phyloP scores from a whole-genome alignment of 2,329 filamentous ascomycete genomes.

The Stenocarpella maydis region DNA sequence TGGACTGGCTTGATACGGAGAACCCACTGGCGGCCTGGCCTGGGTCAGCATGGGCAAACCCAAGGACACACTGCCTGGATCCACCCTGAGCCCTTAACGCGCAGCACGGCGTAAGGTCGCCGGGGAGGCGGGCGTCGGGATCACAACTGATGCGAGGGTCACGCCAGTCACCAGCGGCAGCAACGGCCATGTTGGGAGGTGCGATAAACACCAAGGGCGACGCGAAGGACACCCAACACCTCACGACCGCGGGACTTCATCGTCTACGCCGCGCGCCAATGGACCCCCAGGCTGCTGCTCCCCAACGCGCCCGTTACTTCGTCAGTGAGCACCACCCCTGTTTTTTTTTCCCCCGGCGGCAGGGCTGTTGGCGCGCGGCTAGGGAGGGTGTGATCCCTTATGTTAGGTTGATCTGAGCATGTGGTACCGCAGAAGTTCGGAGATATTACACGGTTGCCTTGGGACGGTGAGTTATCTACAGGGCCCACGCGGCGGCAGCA shows the following conservation, averaged over 20 bases:
- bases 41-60: slow-evolving; percentile 55
- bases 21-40: slow-evolving; percentile 53
- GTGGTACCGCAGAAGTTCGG: too few relatives aligned
- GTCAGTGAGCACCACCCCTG: slow-evolving; percentile 70
- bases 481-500: too few relatives aligned
- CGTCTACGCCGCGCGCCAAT: slow-evolving; percentile 54
- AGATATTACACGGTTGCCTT: too few relatives aligned
- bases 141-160: slow-evolving; percentile 49
- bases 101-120: slow-evolving; percentile 74
- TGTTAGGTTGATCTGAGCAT: slow-evolving; percentile 47
- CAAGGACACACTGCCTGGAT: slow-evolving; percentile 76
- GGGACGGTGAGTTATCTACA: too few relatives aligned
- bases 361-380: slow-evolving; percentile 63
- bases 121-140: slow-evolving; percentile 65
- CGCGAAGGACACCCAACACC: slow-evolving; percentile 36
- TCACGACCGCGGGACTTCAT: slow-evolving; percentile 44
- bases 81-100: slow-evolving; percentile 80
- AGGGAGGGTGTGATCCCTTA: slow-evolving; percentile 62
- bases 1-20: slow-evolving; percentile 73
- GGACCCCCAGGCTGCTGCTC: slow-evolving; percentile 54
- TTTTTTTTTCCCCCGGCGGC: too few relatives aligned
- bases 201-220: slow-evolving; percentile 37
- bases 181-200: slow-evolving; percentile 35
- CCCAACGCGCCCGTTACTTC: slow-evolving; percentile 55
- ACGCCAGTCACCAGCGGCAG: slow-evolving; percentile 41